Evolutionary conservation across 495 filamentous ascomycete genomes (phyloP), one percentile per base, ranked within the genome.

Genomic region (Penicillium cosmopolitanum): DNA sequence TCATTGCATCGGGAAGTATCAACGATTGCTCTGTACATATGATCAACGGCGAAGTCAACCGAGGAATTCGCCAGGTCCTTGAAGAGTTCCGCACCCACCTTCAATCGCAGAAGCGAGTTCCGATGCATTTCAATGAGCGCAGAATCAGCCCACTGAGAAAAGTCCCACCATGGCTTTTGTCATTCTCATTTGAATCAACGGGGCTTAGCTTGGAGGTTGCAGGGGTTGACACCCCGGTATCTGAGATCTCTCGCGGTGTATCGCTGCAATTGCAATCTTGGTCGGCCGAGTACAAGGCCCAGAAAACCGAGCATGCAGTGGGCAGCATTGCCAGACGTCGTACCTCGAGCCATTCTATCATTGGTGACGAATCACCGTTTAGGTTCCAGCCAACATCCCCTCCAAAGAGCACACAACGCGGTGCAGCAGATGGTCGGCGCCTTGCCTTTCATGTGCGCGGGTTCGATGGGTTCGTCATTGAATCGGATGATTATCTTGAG

Each of bases 161-260:
- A 5, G 66, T 97, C 44, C 95, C 95, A 8, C 64, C 83, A 4
- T 98, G 96, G 96, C 80, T 99, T 7, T 74, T 90, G 51, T 85
- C 93, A 51, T 89, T 96, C 57, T 84, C 89, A 34, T 81, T 99
- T 13, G 89, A 96, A 68, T 93, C 90, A 21, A 89, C 88, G 34
- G 92, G 96, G 57, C 91, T 96, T 61, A 92, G 88, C 61, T 75
- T 96, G 56, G 96, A 98, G 70, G 83, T 98, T 51, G 96, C 95
- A 19, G 96, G 95, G 4, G 80, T 94, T 38, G 96, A 98, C 67
- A 75, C 82, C 23, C 84, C 88, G 5, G 90, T 97, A 25, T 95
- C 93, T 6, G 82, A 86, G 44, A 81, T 90, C 34, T 85, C 88
- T 9, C 84, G 91, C 47, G 95, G 95, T 21, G 79, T 95, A 50